Base-by-base conservation (phyloP, 2,329 filamentous ascomycete species). In the Sphaerulina musiva region DNA sequence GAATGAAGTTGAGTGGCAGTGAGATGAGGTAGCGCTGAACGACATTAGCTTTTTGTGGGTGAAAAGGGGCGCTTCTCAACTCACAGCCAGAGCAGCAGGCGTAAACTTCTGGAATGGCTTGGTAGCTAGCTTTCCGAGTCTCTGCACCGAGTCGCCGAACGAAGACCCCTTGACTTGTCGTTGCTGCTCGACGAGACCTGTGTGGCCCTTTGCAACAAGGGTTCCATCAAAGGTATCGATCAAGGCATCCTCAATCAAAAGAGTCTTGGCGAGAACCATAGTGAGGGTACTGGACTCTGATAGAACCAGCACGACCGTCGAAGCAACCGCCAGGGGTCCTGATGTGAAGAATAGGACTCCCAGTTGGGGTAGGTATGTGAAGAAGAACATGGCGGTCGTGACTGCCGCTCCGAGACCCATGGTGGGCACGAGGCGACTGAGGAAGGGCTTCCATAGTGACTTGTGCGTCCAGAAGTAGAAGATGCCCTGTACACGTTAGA, bases 1-100 rank as follows among this genome's bases (percentile, higher is more conserved):
- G 92, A 49, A 97, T 90, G 68, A 95, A 90, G 74, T 96, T 97
- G 57, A 97, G 78, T 9, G 92, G 91, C 41, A 95, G 77, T 68
- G 95, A 93, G 73, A 96, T 81, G 59, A 95, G 68, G 65, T 92
- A 92, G 41, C 88, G 78, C 48, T 51, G 32, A 2, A 46, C 1
- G 17, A 39, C 20, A 38, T 50, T 43, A 43, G 38, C 47, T 26
- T 29, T n/a, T 23, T 2, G 4, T 17, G 6, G 8, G n/a, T 8
- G 9, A 17, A 17, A 9, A 11, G 5, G 11, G 17, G 4, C 12
- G 14, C 20, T 20, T 23, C 41, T 2, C 7, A 20, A 44, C 48
- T 31, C 29, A 51, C 48, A 39, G 95, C 74, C 43, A 95, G 71
- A 6, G 85, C 83, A 64, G 72, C 71, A 1, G 78, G 75, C 0